Evolutionary conservation across 129 eudicot species (phyloP).

Genomic region (Artemisia argyi): DNA sequence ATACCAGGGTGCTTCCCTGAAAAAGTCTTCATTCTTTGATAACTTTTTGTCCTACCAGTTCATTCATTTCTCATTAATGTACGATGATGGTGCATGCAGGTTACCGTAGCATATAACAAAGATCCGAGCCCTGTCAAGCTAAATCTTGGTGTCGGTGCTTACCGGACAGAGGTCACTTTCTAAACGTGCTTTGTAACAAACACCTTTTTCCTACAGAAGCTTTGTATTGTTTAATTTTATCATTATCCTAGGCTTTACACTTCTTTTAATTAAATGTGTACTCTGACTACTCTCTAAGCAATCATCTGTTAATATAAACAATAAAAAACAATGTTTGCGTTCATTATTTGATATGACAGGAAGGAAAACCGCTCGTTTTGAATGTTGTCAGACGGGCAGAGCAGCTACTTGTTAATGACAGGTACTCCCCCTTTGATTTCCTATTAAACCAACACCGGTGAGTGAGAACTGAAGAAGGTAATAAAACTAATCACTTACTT

Average conservation of each 20-base stretch:
- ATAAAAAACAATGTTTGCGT: background rate
- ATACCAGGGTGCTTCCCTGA: background rate
- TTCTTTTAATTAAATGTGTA: background rate
- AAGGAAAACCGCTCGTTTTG: constrained; percentile 97
- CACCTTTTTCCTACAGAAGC: too few species aligned
- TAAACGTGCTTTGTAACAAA: background rate
- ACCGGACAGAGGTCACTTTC: constrained; percentile 77
- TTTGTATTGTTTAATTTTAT: background rate
- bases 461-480: background rate
- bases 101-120: constrained; percentile 91
- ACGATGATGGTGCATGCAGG: constrained; percentile 42
- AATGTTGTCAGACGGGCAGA: constrained; percentile 94
- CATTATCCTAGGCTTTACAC: background rate
- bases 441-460: background rate
- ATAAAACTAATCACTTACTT: constrained; percentile 10
- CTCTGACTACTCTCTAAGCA: constrained; percentile 8
- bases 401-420: constrained; percentile 74
- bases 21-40: background rate
- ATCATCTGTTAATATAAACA: background rate
- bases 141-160: constrained; percentile 98
- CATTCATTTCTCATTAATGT: constrained; percentile 10
- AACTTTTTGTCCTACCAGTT: background rate
- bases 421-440: constrained; percentile 31
- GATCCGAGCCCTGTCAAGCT: constrained; percentile 89
- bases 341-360: constrained; percentile 44